A percentile compares a stretch with the other conserved stretches of the same genome.
Conservation (phyloP, 805 yeast genomes). For the Cyberlindnera saturnus region DNA sequence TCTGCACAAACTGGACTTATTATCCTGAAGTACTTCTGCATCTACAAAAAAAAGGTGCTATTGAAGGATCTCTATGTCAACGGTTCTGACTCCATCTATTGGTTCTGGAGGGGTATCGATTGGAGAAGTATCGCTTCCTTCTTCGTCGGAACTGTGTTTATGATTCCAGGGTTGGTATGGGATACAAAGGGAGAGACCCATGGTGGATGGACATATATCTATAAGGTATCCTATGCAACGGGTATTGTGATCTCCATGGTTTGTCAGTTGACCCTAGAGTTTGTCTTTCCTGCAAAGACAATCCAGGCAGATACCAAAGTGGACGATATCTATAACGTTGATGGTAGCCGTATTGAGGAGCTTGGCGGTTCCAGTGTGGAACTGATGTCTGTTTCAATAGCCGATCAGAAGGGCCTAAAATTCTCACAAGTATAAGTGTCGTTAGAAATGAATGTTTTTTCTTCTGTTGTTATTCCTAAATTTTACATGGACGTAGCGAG, state of each 20-base stretch:
- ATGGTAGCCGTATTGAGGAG: conserved; percentile 7
- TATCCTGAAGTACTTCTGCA: conserved; percentile 12
- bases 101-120: conserved; percentile 20
- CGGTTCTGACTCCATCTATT: conserved; percentile 12
- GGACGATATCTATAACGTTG: conserved; percentile 16
- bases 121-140: conserved; percentile 23
- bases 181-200: conserved; percentile 4
- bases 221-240: conserved; percentile 15
- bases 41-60: conserved; percentile 16
- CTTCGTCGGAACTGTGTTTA: conserved; percentile 16
- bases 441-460: no score
- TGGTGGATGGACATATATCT: conserved; percentile 17
- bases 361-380: not conserved
- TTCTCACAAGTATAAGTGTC: no score
- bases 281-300: conserved; percentile 11
- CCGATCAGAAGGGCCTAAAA: no score
- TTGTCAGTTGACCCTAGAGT: conserved; percentile 3
- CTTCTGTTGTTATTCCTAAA: no score
- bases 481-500: no score
- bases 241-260: conserved; percentile 11
- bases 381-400: not conserved
- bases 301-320: conserved; percentile 10
- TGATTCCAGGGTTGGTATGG: conserved; percentile 22
- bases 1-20: conserved; percentile 17
- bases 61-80: conserved; percentile 15